These are phyloP conservation scores for Trichoderma harzianum DNA, from an alignment of 2,329 filamentous ascomycete species.

Conservation along the genomic window DNA sequence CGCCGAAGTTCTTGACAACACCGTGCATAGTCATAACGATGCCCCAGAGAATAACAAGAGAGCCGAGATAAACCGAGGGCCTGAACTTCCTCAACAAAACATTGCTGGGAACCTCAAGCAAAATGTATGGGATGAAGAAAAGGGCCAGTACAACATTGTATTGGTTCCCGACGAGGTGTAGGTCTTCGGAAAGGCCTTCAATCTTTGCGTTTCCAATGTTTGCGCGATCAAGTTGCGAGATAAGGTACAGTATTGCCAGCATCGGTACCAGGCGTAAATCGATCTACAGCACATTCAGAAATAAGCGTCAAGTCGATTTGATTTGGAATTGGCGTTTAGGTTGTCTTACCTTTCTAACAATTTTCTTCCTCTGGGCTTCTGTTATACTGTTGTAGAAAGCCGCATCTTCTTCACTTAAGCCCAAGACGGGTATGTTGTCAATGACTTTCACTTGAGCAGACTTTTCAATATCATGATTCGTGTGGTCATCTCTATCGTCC, in stretches of 20 bases:
- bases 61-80: background rate
- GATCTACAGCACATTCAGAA: background rate
- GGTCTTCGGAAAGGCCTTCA: conserved; percentile 24
- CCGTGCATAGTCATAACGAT: conserved; percentile 54
- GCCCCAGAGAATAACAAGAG: conserved; percentile 1
- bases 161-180: conserved; percentile 21
- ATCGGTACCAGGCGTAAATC: background rate
- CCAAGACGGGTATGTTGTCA: background rate
- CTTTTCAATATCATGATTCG: background rate
- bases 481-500: background rate
- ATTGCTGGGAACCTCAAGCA: conserved; percentile 21
- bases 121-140: conserved; percentile 25
- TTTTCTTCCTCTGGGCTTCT: background rate
- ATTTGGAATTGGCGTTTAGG: accelerated
- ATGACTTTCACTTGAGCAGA: background rate
- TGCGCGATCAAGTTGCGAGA: conserved; percentile 5
- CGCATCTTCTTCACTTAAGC: background rate
- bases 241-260: conserved; percentile 1
- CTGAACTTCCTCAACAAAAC: conserved; percentile 17
- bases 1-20: conserved; percentile 70
- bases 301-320: background rate
- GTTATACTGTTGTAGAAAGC: conserved; percentile 1
- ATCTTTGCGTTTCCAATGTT: conserved; percentile 24
- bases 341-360: background rate
- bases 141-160: conserved; percentile 25